These are phyloP conservation scores for Pleurotus pulmonarius DNA, from an alignment of 768 basidiomycete species.

Conservation along the genomic window DNA sequence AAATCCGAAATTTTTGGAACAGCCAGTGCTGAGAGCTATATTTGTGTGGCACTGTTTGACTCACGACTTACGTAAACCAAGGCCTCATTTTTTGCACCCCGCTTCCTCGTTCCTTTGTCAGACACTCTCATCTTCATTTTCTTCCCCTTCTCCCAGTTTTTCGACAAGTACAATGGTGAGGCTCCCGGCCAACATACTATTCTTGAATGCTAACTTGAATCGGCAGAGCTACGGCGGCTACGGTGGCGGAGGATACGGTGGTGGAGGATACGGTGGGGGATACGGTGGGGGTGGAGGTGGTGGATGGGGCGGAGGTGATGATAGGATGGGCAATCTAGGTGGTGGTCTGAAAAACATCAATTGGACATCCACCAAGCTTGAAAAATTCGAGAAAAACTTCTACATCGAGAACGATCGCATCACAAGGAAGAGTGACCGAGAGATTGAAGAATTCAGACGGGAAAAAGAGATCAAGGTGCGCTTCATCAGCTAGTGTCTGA, in stretches of 20 bases:
- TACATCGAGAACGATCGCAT: slow-evolving; percentile 90
- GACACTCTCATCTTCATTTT: background rate
- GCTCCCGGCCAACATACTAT: background rate
- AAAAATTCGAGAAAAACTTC: slow-evolving; percentile 97
- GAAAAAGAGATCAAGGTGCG: slow-evolving; percentile 83
- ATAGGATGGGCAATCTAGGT: slow-evolving; percentile 81
- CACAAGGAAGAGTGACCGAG: slow-evolving; percentile 69
- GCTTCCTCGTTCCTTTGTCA: background rate
- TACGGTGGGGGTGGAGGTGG: slow-evolving; percentile 42
- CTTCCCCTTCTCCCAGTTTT: background rate
- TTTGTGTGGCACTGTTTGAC: background rate
- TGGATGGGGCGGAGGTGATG: slow-evolving; percentile 52
- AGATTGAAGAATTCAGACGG: slow-evolving; percentile 84
- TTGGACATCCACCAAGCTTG: slow-evolving; percentile 72
- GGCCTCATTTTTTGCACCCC: slow-evolving; percentile 2
- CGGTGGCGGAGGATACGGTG: slow-evolving; percentile 17
- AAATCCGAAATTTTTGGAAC: background rate
- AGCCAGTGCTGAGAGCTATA: background rate
- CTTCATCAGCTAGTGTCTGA: slow-evolving; percentile 4
- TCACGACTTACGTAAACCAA: background rate
- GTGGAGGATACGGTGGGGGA: slow-evolving; percentile 16
- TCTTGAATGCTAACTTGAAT: background rate
- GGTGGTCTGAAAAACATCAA: slow-evolving; percentile 80
- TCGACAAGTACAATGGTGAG: slow-evolving; percentile 1
- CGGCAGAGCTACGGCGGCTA: slow-evolving; percentile 43